Evolutionary conservation across 768 basidiomycete genomes (phyloP).

Genomic region (Suillus ampliporus): DNA sequence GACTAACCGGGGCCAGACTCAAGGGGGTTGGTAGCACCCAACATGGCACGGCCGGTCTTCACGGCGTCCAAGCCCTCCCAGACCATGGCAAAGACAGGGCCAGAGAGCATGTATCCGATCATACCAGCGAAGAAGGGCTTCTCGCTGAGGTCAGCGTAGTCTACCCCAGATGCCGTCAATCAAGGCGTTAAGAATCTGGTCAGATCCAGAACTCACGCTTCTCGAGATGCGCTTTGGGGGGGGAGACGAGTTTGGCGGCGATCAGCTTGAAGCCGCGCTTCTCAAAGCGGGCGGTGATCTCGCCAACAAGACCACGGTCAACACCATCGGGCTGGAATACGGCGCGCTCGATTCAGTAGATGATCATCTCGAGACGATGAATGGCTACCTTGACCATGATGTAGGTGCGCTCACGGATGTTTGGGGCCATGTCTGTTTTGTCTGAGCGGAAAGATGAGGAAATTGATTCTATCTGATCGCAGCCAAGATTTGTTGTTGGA

Average conservation of each 20-base stretch:
- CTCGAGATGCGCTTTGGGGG: conserved; percentile 86
- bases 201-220: conserved; percentile 58
- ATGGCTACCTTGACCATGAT: conserved; percentile 95
- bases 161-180: conserved; percentile 42
- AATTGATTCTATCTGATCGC: conserved; percentile 16
- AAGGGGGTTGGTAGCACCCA: conserved; percentile 97
- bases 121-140: conserved; percentile 97
- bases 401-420: conserved; percentile 84
- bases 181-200: background rate
- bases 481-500: conserved; percentile 26
- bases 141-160: conserved; percentile 94
- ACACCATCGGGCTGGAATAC: conserved; percentile 91
- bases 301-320: conserved; percentile 92
- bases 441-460: conserved; percentile 31
- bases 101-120: conserved; percentile 95
- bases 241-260: conserved; percentile 89
- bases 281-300: conserved; percentile 97
- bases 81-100: conserved; percentile 95
- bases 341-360: background rate
- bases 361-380: background rate
- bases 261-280: conserved; percentile 97
- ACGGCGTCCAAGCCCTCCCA: conserved; percentile 95
- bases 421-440: conserved; percentile 50
- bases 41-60: conserved; percentile 95
- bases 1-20: conserved; percentile 79